These are phyloP conservation scores for Bretschneidera sinensis DNA, from an alignment of 345 rosid genomes.

Conservation along the genomic window DNA sequence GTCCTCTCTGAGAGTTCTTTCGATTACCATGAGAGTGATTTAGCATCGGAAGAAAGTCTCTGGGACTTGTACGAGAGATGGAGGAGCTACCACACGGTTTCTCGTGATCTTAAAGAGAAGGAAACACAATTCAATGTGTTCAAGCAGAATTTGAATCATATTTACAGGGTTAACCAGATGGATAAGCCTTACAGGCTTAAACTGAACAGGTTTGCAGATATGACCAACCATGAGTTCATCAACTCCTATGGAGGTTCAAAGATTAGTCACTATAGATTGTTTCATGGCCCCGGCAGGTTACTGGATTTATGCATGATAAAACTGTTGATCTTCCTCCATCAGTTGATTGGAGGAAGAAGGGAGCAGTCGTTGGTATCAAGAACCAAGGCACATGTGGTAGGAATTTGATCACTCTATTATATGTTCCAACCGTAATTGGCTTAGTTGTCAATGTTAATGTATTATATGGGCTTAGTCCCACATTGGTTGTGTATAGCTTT, in stretches of 20 bases:
- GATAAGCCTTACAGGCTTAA: constrained; percentile 37
- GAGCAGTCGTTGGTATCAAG: constrained; percentile 33
- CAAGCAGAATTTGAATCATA: constrained; percentile 30
- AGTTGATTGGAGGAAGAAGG: constrained; percentile 37
- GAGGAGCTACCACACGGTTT: constrained; percentile 43
- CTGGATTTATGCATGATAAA: constrained; percentile 17
- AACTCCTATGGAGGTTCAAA: constrained; percentile 27
- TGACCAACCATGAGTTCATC: constrained; percentile 40
- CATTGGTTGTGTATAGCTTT: no score
- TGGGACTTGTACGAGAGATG: constrained; percentile 44
- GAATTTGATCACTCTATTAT: not conserved
- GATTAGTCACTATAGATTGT: constrained; percentile 30
- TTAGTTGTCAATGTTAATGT: no score
- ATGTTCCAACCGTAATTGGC: no score
- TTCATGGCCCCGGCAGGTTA: constrained; percentile 21
- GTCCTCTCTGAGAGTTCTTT: constrained; percentile 23
- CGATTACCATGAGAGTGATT: constrained; percentile 32
- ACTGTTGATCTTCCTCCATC: constrained; percentile 25
- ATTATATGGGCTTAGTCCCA: no score
- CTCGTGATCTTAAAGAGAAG: constrained; percentile 30
- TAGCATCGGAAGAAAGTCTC: constrained; percentile 33
- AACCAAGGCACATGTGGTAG: constrained; percentile 37
- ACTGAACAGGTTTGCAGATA: constrained; percentile 30
- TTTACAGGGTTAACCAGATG: constrained; percentile 39
- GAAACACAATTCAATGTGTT: constrained; percentile 39